Base-by-base conservation (phyloP, 139 green algal species). In the Tetradesmus lagerheimii region DNA sequence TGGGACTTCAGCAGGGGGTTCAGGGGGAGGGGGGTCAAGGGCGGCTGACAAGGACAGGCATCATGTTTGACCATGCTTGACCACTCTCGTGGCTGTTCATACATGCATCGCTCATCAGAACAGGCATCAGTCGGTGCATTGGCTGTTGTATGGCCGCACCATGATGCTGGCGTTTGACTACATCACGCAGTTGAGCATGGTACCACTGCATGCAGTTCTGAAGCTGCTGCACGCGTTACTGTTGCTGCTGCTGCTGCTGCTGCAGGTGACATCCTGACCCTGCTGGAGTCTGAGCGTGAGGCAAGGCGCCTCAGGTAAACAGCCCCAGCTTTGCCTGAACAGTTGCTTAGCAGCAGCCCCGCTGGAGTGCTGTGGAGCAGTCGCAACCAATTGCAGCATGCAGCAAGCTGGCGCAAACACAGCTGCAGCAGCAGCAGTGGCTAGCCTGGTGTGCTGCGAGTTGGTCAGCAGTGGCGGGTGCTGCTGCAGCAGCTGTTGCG, bases 221-320 rank as follows among this genome's bases (percentile, higher is more conserved):
- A 31, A 71, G 20, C 57, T 71, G 23, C 57, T 66, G 0, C 29
- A 11, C 75, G 29, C 18, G 15, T 37, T 20, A 15, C 38, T 43
- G 20, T 4, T 47, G 66, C 62, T 23, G 34, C 53, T 41, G 71
- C 38, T 43, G 74, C 15, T 87, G 31, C 43, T 83, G 66, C 41
- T 85, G 89, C 92, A 97, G 97, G 97, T 90, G 98, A 99, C 94
- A 99, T 99, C 91, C 95, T 99, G 83, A 98, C 98, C 23, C 95
- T 99, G 57, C 95, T 99, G 95, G 98, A 99, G 94, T 99, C 98
- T 89, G 98, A 99, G 96, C 98, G 98, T 89, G 98, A 99, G 95
- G 98, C 98, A n/a, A 93, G 98, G 78, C 92, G 98, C 89, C 95
- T 99, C 76, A 92, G 98, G 86, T 99, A 92, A 96, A 85, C 91